Percentiles rank a stretch among this genome's conserved stretches.
phyloP scores from a whole-genome alignment of 371 early-diverging fungal species.

The Circinella minor region DNA sequence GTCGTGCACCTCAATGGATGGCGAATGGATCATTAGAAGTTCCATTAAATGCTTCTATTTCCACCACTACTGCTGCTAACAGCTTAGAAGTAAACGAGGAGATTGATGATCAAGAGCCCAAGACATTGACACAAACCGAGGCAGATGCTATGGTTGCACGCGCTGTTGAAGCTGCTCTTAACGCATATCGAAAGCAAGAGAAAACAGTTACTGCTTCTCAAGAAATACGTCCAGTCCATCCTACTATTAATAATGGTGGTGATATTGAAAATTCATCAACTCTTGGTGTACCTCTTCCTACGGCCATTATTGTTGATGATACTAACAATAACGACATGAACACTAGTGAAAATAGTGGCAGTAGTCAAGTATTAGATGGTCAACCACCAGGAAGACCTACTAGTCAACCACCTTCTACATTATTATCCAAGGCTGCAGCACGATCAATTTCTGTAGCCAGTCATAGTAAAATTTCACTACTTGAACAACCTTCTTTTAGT shows the following conservation, averaged over 20 bases:
- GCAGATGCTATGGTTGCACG: conserved; percentile 21
- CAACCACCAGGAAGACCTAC: conserved; percentile 31
- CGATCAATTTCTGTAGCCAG: conserved; percentile 11
- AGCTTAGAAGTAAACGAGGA: neutral
- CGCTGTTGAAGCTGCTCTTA: conserved; percentile 12
- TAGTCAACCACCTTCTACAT: conserved; percentile 32
- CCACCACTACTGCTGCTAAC: neutral
- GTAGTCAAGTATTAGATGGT: neutral
- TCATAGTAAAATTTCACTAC: neutral
- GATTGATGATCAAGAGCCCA: neutral
- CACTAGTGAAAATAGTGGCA: too few species aligned
- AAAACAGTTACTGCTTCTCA: neutral
- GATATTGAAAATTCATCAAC: neutral
- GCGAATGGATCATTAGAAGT: neutral
- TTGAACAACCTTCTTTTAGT: neutral
- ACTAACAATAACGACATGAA: too few species aligned
- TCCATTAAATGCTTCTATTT: neutral
- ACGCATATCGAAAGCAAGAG: conserved; percentile 10
- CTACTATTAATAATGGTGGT: neutral
- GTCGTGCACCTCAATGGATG: neutral
- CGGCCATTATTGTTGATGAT: neutral
- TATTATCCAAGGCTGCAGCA: conserved; percentile 23
- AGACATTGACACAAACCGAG: conserved; percentile 13
- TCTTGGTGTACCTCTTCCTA: neutral
- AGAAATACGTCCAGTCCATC: neutral